These are phyloP conservation scores for Linum tenue DNA, from an alignment of 345 rosid species.

Conservation along the genomic window DNA sequence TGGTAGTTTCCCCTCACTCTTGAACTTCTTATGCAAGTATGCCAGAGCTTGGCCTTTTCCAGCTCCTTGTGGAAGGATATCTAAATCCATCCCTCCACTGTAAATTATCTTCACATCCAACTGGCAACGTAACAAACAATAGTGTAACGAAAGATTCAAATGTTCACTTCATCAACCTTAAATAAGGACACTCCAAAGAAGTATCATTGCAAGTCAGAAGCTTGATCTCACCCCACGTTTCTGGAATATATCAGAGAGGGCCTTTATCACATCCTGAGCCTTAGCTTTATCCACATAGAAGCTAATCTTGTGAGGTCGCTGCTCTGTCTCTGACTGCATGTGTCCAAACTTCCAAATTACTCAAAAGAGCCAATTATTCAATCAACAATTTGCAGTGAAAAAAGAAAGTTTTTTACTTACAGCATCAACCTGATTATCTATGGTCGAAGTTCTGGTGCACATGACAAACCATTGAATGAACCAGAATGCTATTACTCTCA, in stretches of 20 bases:
- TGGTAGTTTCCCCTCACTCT: slow-evolving; percentile 62
- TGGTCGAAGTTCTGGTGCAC: no score
- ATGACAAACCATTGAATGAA: neutral
- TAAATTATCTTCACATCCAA: slow-evolving; percentile 90
- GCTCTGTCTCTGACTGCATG: slow-evolving; percentile 82
- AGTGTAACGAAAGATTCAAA: neutral
- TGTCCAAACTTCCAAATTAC: slow-evolving; percentile 13
- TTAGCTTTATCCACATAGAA: slow-evolving; percentile 71
- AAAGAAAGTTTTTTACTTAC: neutral
- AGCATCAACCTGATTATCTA: no score
- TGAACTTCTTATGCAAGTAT: slow-evolving; percentile 70
- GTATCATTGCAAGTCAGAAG: neutral
- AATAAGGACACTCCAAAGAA: neutral
- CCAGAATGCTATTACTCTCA: neutral
- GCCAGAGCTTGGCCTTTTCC: slow-evolving; percentile 99
- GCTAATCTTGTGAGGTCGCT: slow-evolving; percentile 84
- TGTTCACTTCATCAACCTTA: neutral
- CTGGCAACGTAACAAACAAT: slow-evolving; percentile 25
- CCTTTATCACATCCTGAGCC: slow-evolving; percentile 58
- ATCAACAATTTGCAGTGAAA: slow-evolving; percentile 4
- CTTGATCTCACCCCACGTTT: slow-evolving; percentile 51
- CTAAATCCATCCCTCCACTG: slow-evolving; percentile 95
- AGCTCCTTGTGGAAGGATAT: slow-evolving; percentile 88
- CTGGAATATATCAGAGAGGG: slow-evolving; percentile 46
- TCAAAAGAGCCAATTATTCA: slow-evolving; percentile 9